Conservation (phyloP, 2,329 filamentous ascomycete species). For the Curvularia lunata region DNA sequence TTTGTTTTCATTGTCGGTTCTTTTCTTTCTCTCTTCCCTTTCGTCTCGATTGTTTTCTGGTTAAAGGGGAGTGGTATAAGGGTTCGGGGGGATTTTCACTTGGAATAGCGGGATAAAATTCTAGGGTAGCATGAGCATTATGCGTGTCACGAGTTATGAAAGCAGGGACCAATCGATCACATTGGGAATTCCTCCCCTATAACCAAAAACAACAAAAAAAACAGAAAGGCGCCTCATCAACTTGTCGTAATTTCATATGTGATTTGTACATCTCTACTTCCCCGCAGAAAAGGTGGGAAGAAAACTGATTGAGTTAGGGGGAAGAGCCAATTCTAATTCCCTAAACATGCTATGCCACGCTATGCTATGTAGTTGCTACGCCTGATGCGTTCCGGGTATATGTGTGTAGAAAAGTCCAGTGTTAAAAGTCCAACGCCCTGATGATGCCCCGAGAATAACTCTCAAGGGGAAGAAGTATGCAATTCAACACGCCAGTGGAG, state of each 20-base stretch:
- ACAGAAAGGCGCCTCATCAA: neutral
- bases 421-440: neutral
- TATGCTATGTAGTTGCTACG: neutral
- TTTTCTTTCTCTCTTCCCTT: neutral
- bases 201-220: slow-evolving; percentile 12
- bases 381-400: neutral
- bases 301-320: neutral
- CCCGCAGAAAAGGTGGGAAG: neutral
- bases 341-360: neutral
- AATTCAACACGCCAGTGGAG: neutral
- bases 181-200: slow-evolving; percentile 48
- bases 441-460: neutral
- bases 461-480: neutral
- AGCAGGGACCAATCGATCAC: slow-evolving; percentile 41
- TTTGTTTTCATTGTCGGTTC: slow-evolving; percentile 2
- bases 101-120: slow-evolving; percentile 26
- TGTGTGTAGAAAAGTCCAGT: neutral
- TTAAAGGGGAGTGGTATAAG: neutral
- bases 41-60: neutral
- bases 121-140: slow-evolving; percentile 41
- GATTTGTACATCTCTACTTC: neutral
- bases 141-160: slow-evolving; percentile 36
- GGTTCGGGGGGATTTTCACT: slow-evolving; percentile 3
- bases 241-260: neutral
- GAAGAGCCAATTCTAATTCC: neutral